Base-by-base conservation (phyloP, 2,329 filamentous ascomycete species). In the Penicillium aurantiogriseum region DNA sequence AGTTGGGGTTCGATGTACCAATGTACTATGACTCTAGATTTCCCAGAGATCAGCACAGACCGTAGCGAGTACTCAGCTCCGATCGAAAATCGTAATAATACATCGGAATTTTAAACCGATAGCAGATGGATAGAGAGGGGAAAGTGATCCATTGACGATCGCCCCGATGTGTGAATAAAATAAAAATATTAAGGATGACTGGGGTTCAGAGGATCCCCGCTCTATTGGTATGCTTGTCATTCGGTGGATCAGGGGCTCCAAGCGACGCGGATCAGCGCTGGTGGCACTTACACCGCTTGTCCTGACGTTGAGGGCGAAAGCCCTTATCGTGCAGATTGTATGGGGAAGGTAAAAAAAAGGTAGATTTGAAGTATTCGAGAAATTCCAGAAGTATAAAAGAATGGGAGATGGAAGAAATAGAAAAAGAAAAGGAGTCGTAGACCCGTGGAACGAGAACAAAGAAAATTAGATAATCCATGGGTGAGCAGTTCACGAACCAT, bases 241-340 rank as follows among this genome's bases (percentile, higher is more conserved):
- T 66, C 42, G 60, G 63, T 64, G 64, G 64, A 65, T 65, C 62
- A 63, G 62, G 60, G 63, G 63, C 62, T 67, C 56, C 57, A 59
- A 61, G 52, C 57, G 63, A 64, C 49, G 51, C 57, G 57, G 60
- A 65, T 65, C 62, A 59, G 63, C 63, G 56, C 58, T 62, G 51
- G 61, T 60, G 60, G 61, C 58, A 63, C 43, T 50, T 64, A 64
- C 64, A 67, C 64, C 64, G 64, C 64, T 67, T 63, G 49, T 67
- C 64, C 62, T 44, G 53, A 54, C 38, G 40, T 61, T 38, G 44
- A 44, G 45, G 42, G 44, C 17, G 36, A 39, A 25, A 45, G 38
- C 25, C 40, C 40, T 42, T 45, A 55, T 44, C 23, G 11, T 51
- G 42, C 42, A 53, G 31, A 52, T 35, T 33, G 25, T 23, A 47